Conservation (phyloP, 805 yeast genomes). For the Sugiyamaella chiloensis region DNA sequence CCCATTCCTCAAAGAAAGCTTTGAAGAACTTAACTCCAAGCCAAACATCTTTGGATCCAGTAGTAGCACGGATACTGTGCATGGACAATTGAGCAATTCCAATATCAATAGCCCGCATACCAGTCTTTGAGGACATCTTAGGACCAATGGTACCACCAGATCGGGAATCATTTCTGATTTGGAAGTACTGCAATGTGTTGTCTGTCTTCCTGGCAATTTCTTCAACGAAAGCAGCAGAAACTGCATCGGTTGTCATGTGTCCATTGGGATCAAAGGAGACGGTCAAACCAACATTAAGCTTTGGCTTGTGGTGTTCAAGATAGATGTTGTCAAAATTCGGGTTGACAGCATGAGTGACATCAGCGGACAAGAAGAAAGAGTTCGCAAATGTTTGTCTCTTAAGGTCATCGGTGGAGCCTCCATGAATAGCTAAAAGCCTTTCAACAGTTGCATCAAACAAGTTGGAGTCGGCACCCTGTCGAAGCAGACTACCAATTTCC, state of each 20-base stretch:
- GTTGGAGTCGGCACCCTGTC: constrained; percentile 80
- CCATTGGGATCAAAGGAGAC: constrained; percentile 75
- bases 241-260: constrained; percentile 78
- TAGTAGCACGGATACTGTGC: constrained; percentile 83
- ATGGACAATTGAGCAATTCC: constrained; percentile 82
- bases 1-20: constrained; percentile 69
- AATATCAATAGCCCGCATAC: constrained; percentile 60
- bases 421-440: constrained; percentile 35
- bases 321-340: constrained; percentile 62
- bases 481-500: constrained; percentile 72
- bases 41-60: constrained; percentile 75
- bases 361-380: constrained; percentile 77
- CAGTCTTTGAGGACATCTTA: constrained; percentile 37
- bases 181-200: constrained; percentile 73
- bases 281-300: constrained; percentile 73
- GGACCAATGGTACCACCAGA: constrained; percentile 92
- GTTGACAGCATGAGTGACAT: constrained; percentile 76
- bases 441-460: constrained; percentile 60
- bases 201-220: constrained; percentile 63
- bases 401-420: constrained; percentile 34
- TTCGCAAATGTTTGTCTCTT: constrained; percentile 55
- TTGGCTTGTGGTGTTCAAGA: constrained; percentile 73
- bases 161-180: constrained; percentile 78
- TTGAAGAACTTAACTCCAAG: constrained; percentile 68
- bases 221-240: constrained; percentile 66